These are phyloP conservation scores for Kalmusia sp. DNA, from an alignment of 2,329 filamentous ascomycete species.

Conservation along the genomic window DNA sequence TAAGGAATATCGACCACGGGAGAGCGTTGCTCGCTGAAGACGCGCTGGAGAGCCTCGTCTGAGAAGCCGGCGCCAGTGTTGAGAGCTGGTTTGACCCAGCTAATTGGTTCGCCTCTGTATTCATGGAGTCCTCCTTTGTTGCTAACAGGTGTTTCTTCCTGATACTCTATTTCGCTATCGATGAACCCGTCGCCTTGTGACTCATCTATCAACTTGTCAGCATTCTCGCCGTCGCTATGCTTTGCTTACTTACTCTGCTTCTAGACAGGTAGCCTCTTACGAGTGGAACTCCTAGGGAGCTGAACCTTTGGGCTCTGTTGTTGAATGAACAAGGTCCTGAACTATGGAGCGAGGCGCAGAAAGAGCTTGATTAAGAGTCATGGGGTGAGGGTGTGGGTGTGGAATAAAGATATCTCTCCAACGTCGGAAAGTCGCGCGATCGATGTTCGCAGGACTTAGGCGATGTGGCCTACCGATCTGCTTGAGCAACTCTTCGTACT, in stretches of 20 bases:
- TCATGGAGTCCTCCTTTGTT: too few relatives aligned
- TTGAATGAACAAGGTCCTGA: too few relatives aligned
- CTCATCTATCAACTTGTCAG: too few relatives aligned
- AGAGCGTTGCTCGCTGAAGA: neutral
- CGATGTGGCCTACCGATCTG: constrained; percentile 7
- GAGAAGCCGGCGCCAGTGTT: neutral
- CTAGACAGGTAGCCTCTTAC: too few relatives aligned
- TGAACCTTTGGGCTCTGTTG: too few relatives aligned
- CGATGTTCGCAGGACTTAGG: neutral
- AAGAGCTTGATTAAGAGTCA: neutral
- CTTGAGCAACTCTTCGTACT: constrained; percentile 12
- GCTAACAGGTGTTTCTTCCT: too few relatives aligned
- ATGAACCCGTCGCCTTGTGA: too few relatives aligned
- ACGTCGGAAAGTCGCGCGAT: constrained; percentile 4
- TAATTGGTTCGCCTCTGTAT: neutral
- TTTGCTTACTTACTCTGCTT: too few relatives aligned
- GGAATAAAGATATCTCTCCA: constrained; percentile 7
- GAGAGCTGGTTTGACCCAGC: neutral
- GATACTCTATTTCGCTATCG: too few relatives aligned
- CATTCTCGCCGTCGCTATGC: too few relatives aligned
- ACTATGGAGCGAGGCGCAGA: too few relatives aligned
- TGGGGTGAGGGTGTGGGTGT: neutral
- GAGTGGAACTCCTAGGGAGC: too few relatives aligned
- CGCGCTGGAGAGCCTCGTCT: neutral
- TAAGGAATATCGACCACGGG: neutral